Percentiles rank a stretch among this genome's conserved stretches.
These are phyloP conservation scores for Sicyos baderoa DNA, from an alignment of 306 rosid genomes.

Conservation along the genomic window DNA sequence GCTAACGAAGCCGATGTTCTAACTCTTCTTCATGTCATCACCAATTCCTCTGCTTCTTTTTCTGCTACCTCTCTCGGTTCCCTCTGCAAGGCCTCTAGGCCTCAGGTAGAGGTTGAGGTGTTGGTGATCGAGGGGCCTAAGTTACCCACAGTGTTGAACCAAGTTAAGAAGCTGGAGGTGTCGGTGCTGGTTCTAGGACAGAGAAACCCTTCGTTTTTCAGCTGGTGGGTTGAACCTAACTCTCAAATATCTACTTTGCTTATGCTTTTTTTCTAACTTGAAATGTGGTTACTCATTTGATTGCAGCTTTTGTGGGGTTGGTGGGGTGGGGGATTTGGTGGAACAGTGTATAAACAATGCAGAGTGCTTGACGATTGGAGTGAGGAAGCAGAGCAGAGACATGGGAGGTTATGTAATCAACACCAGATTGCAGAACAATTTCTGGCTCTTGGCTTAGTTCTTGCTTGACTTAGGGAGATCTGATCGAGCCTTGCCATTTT, in stretches of 20 bases:
- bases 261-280: not conserved
- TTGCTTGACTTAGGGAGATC: too few species aligned
- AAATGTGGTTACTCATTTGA: not conserved
- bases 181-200: constrained; percentile 86
- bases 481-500: not conserved
- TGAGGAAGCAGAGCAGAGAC: constrained; percentile 81
- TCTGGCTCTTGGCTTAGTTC: constrained; percentile 86
- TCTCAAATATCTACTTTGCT: not conserved
- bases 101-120: constrained; percentile 90
- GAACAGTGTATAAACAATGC: constrained; percentile 65
- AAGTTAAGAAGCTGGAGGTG: constrained; percentile 86
- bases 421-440: constrained; percentile 93
- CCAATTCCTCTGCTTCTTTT: constrained; percentile 29
- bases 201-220: constrained; percentile 57
- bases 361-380: constrained; percentile 91
- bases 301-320: constrained; percentile 65
- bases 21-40: constrained; percentile 68
- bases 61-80: constrained; percentile 58
- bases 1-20: constrained; percentile 73
- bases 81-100: constrained; percentile 76
- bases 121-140: constrained; percentile 84
- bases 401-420: constrained; percentile 71
- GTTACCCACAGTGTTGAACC: constrained; percentile 63
- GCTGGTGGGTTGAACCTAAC: constrained; percentile 53
- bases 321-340: constrained; percentile 64